phyloP scores from a whole-genome alignment of 192 early-diverging fungal genomes.

The Linnemannia elongata region DNA sequence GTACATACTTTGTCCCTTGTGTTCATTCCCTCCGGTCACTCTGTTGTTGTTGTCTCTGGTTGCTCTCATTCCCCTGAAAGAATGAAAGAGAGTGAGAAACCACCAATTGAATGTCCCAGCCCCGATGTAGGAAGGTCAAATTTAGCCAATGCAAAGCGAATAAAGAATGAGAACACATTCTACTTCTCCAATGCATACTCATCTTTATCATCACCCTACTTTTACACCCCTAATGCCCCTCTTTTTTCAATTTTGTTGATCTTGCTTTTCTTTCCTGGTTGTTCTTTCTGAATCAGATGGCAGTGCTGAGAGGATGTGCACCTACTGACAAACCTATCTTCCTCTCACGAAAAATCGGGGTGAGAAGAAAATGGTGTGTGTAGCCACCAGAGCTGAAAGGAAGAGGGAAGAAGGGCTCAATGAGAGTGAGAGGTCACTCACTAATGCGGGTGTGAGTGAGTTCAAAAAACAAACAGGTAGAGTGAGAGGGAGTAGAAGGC shows the following conservation, averaged over 20 bases:
- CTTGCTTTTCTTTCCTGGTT: not conserved
- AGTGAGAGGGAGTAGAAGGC: not conserved
- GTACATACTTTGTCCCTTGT: not conserved
- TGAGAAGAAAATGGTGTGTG: not conserved
- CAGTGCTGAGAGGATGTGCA: not conserved
- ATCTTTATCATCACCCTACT: not conserved
- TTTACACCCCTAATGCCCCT: not conserved
- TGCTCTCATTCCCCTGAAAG: not conserved
- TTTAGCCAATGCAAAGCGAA: not conserved
- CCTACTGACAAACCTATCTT: not conserved
- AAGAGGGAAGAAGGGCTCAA: not conserved
- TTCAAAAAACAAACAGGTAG: not conserved
- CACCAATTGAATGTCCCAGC: not conserved
- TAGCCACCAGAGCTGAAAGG: not conserved
- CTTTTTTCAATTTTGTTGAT: not conserved
- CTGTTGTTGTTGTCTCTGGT: not conserved
- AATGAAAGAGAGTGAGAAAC: not conserved
- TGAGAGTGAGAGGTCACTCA: not conserved
- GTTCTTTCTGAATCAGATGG: not conserved
- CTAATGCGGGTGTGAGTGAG: not conserved
- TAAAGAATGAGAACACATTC: not conserved
- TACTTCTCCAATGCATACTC: not conserved
- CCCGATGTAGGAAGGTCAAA: not conserved
- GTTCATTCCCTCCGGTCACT: not conserved
- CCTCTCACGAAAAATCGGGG: not conserved